Percentiles rank a stretch among this genome's conserved stretches.
These are phyloP conservation scores for Testicularia cyperi DNA, from an alignment of 1,284 basidiomycete genomes.

Conservation along the genomic window DNA sequence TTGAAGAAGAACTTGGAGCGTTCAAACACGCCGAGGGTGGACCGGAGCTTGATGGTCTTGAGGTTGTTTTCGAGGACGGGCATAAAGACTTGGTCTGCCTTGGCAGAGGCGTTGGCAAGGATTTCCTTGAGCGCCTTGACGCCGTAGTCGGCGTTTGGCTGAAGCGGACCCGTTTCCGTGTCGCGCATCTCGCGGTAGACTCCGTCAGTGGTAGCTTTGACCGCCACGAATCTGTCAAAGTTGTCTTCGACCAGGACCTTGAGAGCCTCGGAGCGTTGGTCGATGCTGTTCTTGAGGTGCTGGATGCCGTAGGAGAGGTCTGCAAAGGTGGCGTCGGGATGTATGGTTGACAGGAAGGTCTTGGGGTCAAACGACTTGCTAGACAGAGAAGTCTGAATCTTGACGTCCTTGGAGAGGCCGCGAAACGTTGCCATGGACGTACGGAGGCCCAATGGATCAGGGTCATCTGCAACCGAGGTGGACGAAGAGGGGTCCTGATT, in stretches of 20 bases:
- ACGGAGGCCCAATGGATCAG: constrained; percentile 60
- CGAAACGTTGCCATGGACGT: constrained; percentile 62
- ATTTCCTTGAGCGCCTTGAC: constrained; percentile 75
- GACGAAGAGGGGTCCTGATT: constrained; percentile 13
- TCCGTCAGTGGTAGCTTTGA: constrained; percentile 93
- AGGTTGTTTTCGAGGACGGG: constrained; percentile 94
- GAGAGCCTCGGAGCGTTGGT: constrained; percentile 78
- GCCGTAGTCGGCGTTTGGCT: constrained; percentile 75
- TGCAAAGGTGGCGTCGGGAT: constrained; percentile 94
- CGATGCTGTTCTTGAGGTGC: constrained; percentile 49
- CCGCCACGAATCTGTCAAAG: constrained; percentile 95
- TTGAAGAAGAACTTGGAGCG: constrained; percentile 98
- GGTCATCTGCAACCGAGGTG: constrained; percentile 43
- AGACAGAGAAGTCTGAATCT: constrained; percentile 59
- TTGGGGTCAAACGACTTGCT: constrained; percentile 97
- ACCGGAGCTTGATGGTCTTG: constrained; percentile 88
- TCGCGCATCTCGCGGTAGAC: constrained; percentile 79
- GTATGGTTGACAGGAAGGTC: constrained; percentile 82
- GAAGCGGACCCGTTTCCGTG: constrained; percentile 74
- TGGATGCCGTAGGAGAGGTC: constrained; percentile 68
- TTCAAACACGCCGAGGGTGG: constrained; percentile 92
- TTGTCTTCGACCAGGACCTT: constrained; percentile 94
- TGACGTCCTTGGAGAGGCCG: constrained; percentile 23
- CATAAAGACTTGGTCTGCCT: constrained; percentile 92
- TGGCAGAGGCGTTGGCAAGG: constrained; percentile 68